A percentile compares a stretch with the other conserved stretches of the same genome.
phyloP scores from a whole-genome alignment of 306 rosid genomes.

The Inga leiocalycina region DNA sequence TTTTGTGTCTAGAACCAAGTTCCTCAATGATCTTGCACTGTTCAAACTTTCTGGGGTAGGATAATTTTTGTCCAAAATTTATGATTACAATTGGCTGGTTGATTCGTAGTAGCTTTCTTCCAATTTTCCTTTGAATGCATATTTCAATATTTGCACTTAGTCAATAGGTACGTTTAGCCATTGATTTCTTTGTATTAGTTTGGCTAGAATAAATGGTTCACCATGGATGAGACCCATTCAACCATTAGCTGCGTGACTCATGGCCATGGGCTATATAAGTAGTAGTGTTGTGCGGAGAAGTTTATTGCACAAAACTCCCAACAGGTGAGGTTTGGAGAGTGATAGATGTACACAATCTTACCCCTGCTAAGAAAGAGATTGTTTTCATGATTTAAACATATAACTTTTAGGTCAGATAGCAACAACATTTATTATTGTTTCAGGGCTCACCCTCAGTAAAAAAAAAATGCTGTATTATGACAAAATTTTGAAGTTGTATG shows the following conservation, averaged over 20 bases:
- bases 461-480: no score
- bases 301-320: no score
- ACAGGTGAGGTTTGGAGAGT: no score
- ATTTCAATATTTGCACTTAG: not conserved
- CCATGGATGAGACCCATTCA: conserved; percentile 5
- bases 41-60: not conserved
- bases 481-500: not conserved
- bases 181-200: not conserved
- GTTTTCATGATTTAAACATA: no score
- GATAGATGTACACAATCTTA: no score
- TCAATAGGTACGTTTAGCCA: not conserved
- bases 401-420: no score
- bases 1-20: conserved; percentile 16
- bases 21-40: not conserved
- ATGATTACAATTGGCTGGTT: not conserved
- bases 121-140: not conserved
- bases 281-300: not conserved
- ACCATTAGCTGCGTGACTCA: not conserved
- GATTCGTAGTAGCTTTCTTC: not conserved
- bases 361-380: fast-evolving
- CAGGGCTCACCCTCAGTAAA: no score
- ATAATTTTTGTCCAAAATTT: not conserved
- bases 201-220: not conserved
- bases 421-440: no score
- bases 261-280: not conserved